Conservation (phyloP, 108 stramenopile species). For the Nitzschia sp. region DNA sequence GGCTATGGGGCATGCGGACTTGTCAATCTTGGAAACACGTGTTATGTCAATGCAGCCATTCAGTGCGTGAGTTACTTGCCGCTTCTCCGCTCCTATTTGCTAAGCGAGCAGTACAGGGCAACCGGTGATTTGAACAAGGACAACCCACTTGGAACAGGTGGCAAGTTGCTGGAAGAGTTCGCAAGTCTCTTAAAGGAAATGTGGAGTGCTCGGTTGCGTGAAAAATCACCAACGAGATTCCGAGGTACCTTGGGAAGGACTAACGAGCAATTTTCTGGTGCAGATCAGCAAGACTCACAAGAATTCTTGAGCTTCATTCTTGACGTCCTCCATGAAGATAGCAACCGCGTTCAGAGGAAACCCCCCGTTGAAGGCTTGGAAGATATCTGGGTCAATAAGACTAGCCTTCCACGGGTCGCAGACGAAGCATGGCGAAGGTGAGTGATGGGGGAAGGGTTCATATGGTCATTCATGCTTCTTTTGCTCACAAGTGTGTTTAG, state of each 20-base stretch:
- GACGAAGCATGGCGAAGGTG: conserved; percentile 80
- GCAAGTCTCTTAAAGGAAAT: conserved; percentile 76
- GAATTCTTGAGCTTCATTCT: conserved; percentile 91
- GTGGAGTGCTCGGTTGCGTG: conserved; percentile 79
- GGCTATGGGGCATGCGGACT: conserved; percentile 86
- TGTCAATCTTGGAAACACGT: conserved; percentile 92
- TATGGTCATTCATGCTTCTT: not conserved
- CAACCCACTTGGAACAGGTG: conserved; percentile 93
- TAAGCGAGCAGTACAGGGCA: conserved; percentile 74
- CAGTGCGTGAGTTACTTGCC: conserved; percentile 93
- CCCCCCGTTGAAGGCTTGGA: conserved; percentile 87
- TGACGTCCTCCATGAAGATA: conserved; percentile 92
- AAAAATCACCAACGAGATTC: conserved; percentile 77
- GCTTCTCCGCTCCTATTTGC: conserved; percentile 81
- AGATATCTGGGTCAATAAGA: conserved; percentile 75
- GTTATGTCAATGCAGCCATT: conserved; percentile 92
- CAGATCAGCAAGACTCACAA: conserved; percentile 96
- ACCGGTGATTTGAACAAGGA: conserved; percentile 87
- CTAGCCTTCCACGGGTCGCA: conserved; percentile 60
- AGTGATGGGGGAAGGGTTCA: not conserved
- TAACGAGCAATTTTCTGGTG: conserved; percentile 86
- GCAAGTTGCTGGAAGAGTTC: conserved; percentile 90
- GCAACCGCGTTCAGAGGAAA: conserved; percentile 90
- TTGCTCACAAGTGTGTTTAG: conserved; percentile 23
- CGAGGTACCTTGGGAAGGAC: conserved; percentile 68